Base-by-base conservation (phyloP, 345 rosid species). In the Syzygium aqueum region DNA sequence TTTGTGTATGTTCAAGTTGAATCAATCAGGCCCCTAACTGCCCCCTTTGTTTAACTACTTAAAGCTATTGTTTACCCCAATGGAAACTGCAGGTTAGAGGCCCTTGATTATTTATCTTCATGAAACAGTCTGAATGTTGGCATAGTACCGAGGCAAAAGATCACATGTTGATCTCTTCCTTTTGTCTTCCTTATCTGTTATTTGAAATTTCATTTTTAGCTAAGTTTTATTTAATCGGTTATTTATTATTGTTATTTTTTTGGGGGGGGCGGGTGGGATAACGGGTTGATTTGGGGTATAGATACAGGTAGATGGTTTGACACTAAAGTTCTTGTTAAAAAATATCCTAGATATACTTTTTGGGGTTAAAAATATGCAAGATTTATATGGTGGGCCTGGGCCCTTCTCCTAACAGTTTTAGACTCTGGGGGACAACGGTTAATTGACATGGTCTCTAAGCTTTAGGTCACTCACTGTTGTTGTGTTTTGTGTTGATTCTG, bases 241-340 rank as follows among this genome's bases (percentile, higher is more conserved):
- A 61, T 4, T 1, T 61, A 61, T 13, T 61, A n/a, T 61, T n/a
- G 37, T n/a, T n/a, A 12, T n/a, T 28, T 61, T n/a, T 12, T 5
- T 5, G 1, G 0, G n/a, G 12, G 5, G 27, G 27, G 56, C 5
- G 67, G 4, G 28, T 6, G 28, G 15, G 2, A 3, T 61, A 8
- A 61, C n/a, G 17, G 33, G 73, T 61, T 61, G 73, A 61, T 30
- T n/a, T 61, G 73, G 73, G 37, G 4, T 6, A n/a, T 61, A 61
- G 73, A 61, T 61, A 61, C 8, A 61, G 73, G 33, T 61, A 13
- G 73, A 61, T 61, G 73, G 73, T n/a, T n/a, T 61, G 33, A 61
- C 37, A 27, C 73, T 3, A n/a, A 61, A n/a, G 73, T 61, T n/a
- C 73, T n/a, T 14, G 9, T n/a, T 61, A 61, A 61, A 61, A 61